Evolutionary conservation across 2,329 filamentous ascomycete species (phyloP).

Genomic region (Cytospora piceicola): DNA sequence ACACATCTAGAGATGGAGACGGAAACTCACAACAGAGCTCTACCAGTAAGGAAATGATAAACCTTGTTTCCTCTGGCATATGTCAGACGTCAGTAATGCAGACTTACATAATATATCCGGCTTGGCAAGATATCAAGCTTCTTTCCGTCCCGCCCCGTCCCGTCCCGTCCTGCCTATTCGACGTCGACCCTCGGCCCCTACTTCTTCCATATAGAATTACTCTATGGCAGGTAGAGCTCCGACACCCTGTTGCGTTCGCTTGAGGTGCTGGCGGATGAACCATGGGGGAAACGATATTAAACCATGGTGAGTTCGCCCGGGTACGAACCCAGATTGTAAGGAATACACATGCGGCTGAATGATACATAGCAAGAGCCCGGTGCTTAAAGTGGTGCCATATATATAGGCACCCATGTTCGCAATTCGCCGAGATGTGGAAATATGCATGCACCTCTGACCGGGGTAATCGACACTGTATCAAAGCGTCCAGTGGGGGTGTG

Average conservation of each 20-base stretch:
- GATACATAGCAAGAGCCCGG: not conserved
- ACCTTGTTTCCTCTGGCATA: not conserved
- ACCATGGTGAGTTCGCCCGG: too few species aligned
- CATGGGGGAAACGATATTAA: too few species aligned
- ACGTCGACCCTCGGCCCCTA: too few species aligned
- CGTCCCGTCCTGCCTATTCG: not conserved
- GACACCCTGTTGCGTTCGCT: too few species aligned
- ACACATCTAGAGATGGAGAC: too few species aligned
- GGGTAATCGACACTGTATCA: not conserved
- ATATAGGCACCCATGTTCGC: not conserved
- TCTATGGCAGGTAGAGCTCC: too few species aligned
- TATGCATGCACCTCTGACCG: not conserved
- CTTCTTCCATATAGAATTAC: too few species aligned
- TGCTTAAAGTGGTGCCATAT: not conserved
- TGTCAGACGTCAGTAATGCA: not conserved
- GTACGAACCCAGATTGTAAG: too few species aligned
- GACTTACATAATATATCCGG: conserved; percentile 12
- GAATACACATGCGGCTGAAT: not conserved
- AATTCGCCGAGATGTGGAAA: not conserved
- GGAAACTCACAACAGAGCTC: too few species aligned
- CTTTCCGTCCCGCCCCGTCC: conserved; percentile 2
- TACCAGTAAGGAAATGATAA: too few species aligned
- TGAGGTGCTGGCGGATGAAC: too few species aligned
- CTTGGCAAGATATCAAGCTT: conserved; percentile 19
- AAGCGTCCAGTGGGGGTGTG: not conserved